These are phyloP conservation scores for Zasmidium citrigriseum DNA, from an alignment of 2,329 filamentous ascomycete species.

Conservation along the genomic window DNA sequence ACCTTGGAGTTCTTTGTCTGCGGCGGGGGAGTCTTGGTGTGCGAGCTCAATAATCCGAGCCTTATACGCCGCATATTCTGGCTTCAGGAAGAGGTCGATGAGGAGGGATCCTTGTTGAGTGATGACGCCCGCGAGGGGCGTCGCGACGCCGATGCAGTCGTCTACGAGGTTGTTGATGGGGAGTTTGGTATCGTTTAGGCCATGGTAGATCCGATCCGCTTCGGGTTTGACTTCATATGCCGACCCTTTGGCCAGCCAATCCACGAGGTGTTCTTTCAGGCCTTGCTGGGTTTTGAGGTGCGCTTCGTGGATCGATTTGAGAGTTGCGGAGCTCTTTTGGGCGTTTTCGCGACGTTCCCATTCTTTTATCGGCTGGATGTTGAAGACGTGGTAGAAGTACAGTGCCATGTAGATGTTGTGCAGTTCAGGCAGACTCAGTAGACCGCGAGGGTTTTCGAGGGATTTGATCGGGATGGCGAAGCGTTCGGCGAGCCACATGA, in stretches of 20 bases:
- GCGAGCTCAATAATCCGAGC: constrained; percentile 53
- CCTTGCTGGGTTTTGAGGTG: constrained; percentile 51
- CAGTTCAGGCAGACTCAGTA: constrained; percentile 49
- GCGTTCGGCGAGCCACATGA: constrained; percentile 63
- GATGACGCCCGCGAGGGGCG: constrained; percentile 52
- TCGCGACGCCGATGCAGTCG: constrained; percentile 53
- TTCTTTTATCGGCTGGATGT: constrained; percentile 51
- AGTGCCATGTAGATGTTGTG: constrained; percentile 49
- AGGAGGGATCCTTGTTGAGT: constrained; percentile 57
- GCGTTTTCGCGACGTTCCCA: constrained; percentile 52
- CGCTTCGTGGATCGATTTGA: constrained; percentile 45
- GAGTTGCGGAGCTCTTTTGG: constrained; percentile 36
- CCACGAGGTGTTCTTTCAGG: constrained; percentile 44
- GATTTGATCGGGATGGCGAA: constrained; percentile 71
- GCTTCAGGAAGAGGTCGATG: constrained; percentile 54
- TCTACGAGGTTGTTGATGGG: constrained; percentile 51
- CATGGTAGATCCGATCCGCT: constrained; percentile 55
- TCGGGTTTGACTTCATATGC: constrained; percentile 52
- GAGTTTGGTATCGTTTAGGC: constrained; percentile 48
- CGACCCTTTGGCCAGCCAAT: constrained; percentile 51
- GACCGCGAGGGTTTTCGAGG: constrained; percentile 58
- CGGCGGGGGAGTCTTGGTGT: constrained; percentile 43
- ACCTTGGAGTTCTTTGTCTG: constrained; percentile 52
- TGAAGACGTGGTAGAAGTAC: constrained; percentile 57
- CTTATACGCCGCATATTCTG: constrained; percentile 54